Evolutionary conservation across 768 basidiomycete genomes (phyloP), one percentile per base, ranked within the genome.

Genomic region (Russula earlei): DNA sequence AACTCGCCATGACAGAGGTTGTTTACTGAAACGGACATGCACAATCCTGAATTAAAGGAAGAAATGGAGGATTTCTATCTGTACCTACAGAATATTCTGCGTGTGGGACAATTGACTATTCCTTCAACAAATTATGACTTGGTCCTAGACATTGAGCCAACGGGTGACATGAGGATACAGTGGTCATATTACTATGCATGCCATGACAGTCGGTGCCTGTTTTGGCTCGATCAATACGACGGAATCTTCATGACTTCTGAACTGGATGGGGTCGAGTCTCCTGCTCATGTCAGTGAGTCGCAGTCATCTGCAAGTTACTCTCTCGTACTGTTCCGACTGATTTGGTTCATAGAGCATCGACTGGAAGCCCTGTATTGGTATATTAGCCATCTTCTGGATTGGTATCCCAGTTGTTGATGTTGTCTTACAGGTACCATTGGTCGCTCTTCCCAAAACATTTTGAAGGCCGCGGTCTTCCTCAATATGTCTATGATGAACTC

Each of bases 11-110:
- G 31, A 17, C 11, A 81, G 78, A 74, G 71, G 51, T 71, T 78
- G 0, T 77, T 77, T 27, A 82, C 82, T 0, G 82, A 84, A 54
- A 74, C 74, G 22, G 63, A 83, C 58, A 67, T 83, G 12, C 74
- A 70, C 33, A 70, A 81, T 22, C 11, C 37, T 0, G 65, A 62
- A 0, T 67, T 73, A 7, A 56, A 65, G 10, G 27, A 41, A 0
- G 72, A 74, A 41, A 67, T 80, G 3, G 67, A 69, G 4, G 63
- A 66, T 12, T 76, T 55, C 22, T 36, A 48, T 36, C 17, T 5
- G 22, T 19, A 41, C 46, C 22, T 55, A 15, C 29, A 48, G 40
- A 27, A 15, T 4, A 48, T 42, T 48, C 6, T 41, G 17, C 38
- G n/a, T 70, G 45, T 67, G 61, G 37, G 20, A 0, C 0, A 55